Conservation (phyloP, 306 rosid genomes). For the Pterocarpus macrocarpus region DNA sequence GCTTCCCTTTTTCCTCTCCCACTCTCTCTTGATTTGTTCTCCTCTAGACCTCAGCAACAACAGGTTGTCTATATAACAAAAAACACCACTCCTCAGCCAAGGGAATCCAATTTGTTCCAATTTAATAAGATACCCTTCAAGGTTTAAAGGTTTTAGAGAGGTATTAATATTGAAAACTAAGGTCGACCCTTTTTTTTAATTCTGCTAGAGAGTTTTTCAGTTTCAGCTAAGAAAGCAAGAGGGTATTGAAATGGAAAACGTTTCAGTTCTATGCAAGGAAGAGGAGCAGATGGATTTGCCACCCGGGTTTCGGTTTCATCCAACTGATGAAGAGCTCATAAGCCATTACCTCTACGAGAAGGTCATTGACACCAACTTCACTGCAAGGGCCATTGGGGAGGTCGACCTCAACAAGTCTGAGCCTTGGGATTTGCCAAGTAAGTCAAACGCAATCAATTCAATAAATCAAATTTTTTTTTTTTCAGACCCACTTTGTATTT, state of each 20-base stretch:
- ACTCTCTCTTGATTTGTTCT: conserved; percentile 42
- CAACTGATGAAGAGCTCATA: conserved; percentile 97
- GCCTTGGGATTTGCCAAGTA: conserved; percentile 99
- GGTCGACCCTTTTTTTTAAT: conserved; percentile 15
- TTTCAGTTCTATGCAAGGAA: conserved; percentile 47
- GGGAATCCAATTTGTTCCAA: conserved; percentile 25
- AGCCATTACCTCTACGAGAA: conserved; percentile 77
- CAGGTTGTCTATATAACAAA: neutral
- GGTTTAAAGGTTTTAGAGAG: neutral
- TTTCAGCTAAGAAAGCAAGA: neutral
- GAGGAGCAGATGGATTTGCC: conserved; percentile 79
- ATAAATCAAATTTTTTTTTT: neutral
- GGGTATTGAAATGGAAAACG: conserved; percentile 58
- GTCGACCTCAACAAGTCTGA: conserved; percentile 93
- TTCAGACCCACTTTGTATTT: neutral
- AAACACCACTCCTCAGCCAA: neutral
- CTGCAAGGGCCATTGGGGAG: conserved; percentile 87
- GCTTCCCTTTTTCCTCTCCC: conserved; percentile 29
- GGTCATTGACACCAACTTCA: conserved; percentile 65
- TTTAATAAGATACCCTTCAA: conserved; percentile 6
- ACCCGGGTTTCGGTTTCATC: conserved; percentile 92
- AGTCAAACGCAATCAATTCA: conserved; percentile 33
- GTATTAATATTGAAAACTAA: neutral
- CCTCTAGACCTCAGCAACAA: conserved; percentile 32
- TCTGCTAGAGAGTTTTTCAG: neutral